Evolutionary conservation across 2,329 filamentous ascomycete species (phyloP).

Genomic region (Lachnellula arida): DNA sequence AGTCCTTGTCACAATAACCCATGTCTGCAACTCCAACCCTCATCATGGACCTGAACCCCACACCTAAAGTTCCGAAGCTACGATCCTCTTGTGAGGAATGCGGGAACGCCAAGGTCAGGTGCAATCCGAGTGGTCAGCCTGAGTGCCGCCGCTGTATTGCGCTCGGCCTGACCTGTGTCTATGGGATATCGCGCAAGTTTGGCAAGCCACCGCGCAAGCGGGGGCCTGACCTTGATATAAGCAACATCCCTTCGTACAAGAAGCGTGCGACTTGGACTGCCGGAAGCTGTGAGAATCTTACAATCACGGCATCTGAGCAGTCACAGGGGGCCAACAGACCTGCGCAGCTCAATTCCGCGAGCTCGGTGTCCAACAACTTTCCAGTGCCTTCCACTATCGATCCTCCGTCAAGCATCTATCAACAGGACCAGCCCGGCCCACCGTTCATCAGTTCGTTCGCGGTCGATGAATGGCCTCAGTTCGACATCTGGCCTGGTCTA

Average conservation of each 20-base stretch:
- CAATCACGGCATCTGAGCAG: not conserved
- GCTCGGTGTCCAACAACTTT: not conserved
- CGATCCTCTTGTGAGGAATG: constrained; percentile 30
- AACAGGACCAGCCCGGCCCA: constrained; percentile 1
- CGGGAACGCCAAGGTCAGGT: constrained; percentile 30
- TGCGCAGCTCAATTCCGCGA: constrained; percentile 1
- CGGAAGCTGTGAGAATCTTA: constrained; percentile 4
- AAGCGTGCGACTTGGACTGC: not conserved
- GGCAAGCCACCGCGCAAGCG: constrained; percentile 24
- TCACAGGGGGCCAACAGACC: constrained; percentile 3
- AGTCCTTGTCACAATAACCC: no score
- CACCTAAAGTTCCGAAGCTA: constrained; percentile 19
- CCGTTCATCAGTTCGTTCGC: not conserved
- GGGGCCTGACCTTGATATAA: constrained; percentile 4
- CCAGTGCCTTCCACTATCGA: constrained; percentile 6
- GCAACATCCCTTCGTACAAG: not conserved
- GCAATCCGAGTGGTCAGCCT: constrained; percentile 25
- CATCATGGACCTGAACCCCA: no score
- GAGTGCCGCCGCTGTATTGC: constrained; percentile 27
- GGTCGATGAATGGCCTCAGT: constrained; percentile 13
- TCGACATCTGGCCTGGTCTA: not conserved
- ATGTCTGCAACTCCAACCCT: no score
- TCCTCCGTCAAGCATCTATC: constrained; percentile 1
- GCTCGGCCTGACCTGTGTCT: constrained; percentile 22
- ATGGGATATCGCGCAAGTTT: constrained; percentile 22